phyloP scores from a whole-genome alignment of 164 flowering plant species.

The Kalanchoe fedtschenkoi region DNA sequence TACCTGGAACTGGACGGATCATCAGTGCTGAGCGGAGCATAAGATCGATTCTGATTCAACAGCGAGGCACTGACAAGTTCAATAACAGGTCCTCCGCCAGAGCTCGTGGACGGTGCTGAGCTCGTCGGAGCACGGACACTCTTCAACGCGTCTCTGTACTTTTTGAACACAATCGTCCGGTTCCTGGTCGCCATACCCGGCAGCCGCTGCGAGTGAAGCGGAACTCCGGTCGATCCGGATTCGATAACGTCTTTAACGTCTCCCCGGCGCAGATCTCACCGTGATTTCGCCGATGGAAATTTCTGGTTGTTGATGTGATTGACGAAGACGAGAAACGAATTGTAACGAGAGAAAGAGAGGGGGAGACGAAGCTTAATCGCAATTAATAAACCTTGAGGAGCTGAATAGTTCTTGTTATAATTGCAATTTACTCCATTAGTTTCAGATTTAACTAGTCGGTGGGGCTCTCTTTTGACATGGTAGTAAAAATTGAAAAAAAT shows the following conservation, averaged over 20 bases:
- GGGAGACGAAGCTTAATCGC: background rate
- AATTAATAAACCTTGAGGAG: background rate
- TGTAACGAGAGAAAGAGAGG: background rate
- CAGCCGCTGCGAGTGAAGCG: background rate
- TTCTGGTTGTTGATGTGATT: no score
- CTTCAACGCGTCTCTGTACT: constrained; percentile 68
- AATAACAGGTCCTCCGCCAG: constrained; percentile 45
- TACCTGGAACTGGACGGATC: constrained; percentile 45
- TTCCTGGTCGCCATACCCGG: constrained; percentile 64
- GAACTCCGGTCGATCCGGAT: background rate
- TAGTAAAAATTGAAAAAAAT: no score
- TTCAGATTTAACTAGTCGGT: no score
- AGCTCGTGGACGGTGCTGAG: constrained; percentile 23
- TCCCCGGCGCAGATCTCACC: background rate
- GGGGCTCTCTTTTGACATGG: no score
- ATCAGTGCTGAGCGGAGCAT: constrained; percentile 58
- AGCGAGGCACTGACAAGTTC: constrained; percentile 41
- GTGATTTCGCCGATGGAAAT: background rate
- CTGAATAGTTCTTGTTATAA: no score
- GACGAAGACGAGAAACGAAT: no score
- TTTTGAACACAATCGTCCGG: constrained; percentile 45
- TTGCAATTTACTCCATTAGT: no score
- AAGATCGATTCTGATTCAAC: constrained; percentile 33
- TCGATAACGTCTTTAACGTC: background rate
- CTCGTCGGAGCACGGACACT: constrained; percentile 48